These are phyloP conservation scores for Cubamyces lactineus DNA, from an alignment of 768 basidiomycete species.

Conservation along the genomic window DNA sequence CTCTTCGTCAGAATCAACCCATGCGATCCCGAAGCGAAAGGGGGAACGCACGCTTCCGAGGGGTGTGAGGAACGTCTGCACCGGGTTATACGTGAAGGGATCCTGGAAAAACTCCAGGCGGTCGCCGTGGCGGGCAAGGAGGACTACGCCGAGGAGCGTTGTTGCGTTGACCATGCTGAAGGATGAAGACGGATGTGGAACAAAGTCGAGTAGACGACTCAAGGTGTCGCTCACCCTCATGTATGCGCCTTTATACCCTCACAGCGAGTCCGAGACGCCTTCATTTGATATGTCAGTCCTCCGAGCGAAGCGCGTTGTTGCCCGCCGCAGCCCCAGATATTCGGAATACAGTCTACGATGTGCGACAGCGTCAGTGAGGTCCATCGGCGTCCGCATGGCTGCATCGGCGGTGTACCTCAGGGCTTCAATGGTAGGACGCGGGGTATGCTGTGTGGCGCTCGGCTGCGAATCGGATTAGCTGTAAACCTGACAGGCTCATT, in stretches of 20 bases:
- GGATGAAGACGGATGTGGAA: not conserved
- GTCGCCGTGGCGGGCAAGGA: constrained; percentile 32
- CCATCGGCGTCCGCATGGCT: no score
- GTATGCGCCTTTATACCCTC: not conserved
- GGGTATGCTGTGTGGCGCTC: no score
- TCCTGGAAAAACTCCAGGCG: constrained; percentile 33
- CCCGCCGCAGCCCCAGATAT: no score
- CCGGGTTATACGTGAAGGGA: constrained; percentile 29
- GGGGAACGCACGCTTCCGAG: constrained; percentile 26
- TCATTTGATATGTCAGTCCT: no score
- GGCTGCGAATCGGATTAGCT: not conserved
- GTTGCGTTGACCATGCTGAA: constrained; percentile 15
- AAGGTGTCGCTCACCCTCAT: not conserved
- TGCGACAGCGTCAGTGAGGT: no score
- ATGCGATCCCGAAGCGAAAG: not conserved
- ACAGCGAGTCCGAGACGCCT: no score
- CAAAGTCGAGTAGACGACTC: not conserved
- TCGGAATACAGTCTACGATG: no score
- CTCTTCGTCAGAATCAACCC: not conserved
- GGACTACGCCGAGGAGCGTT: constrained; percentile 26
- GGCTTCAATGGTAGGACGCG: no score
- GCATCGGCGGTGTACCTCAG: no score
- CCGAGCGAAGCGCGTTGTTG: no score
- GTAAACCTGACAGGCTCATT: not conserved
- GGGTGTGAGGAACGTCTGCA: constrained; percentile 28